phyloP scores from a whole-genome alignment of 73 alveolate genomes.

The Urostyla sp. region DNA sequence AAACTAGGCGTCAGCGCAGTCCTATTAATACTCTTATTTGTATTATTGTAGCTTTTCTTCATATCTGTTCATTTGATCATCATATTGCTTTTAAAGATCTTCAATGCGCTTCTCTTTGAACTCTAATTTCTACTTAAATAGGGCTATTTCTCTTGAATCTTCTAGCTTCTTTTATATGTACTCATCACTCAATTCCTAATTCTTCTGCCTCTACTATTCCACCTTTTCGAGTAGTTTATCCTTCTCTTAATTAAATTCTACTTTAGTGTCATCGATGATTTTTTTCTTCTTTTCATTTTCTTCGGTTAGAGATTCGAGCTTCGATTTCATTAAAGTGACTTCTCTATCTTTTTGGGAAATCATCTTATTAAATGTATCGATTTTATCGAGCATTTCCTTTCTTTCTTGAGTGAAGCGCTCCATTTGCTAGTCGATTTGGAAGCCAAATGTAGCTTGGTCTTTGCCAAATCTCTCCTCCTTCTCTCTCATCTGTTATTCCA shows the following conservation, averaged over 20 bases:
- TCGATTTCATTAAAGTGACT: constrained; percentile 54
- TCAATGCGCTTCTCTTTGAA: constrained; percentile 78
- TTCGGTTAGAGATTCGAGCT: constrained; percentile 61
- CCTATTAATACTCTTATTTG: constrained; percentile 38
- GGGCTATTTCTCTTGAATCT: constrained; percentile 79
- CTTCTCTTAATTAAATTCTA: constrained; percentile 64
- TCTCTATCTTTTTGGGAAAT: constrained; percentile 70
- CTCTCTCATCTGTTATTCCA: constrained; percentile 17
- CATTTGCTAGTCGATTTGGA: constrained; percentile 35
- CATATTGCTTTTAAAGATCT: constrained; percentile 44
- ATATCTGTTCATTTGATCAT: constrained; percentile 19
- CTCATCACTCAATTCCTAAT: constrained; percentile 73
- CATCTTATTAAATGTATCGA: constrained; percentile 57
- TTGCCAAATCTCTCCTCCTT: constrained; percentile 29
- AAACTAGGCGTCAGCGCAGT: constrained; percentile 9
- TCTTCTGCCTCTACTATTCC: constrained; percentile 74
- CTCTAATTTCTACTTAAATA: constrained; percentile 73
- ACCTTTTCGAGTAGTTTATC: constrained; percentile 61
- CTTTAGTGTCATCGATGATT: constrained; percentile 44
- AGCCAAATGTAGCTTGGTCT: background rate
- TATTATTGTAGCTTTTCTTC: constrained; percentile 49
- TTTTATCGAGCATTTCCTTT: constrained; percentile 65
- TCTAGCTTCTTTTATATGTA: constrained; percentile 79
- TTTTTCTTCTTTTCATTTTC: constrained; percentile 62
- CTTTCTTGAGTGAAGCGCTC: constrained; percentile 74